These are phyloP conservation scores for Carallia brachiata DNA, from an alignment of 345 rosid species.

Conservation along the genomic window DNA sequence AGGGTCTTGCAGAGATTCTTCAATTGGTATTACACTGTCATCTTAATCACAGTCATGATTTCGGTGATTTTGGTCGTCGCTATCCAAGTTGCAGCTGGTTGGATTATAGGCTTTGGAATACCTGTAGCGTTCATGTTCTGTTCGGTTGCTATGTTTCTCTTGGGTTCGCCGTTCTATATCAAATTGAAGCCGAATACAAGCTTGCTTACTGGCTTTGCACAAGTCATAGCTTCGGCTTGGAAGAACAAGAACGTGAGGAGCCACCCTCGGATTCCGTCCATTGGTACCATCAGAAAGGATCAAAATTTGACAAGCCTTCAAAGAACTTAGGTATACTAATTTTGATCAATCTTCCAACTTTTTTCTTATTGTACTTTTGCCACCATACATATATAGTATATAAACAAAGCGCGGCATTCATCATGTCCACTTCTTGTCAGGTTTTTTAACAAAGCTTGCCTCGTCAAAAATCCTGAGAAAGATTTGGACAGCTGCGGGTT, in stretches of 20 bases:
- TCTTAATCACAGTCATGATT: conserved; percentile 37
- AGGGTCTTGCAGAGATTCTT: conserved; percentile 47
- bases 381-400: not conserved
- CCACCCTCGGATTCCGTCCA: conserved; percentile 23
- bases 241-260: conserved; percentile 31
- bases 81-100: conserved; percentile 43
- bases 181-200: conserved; percentile 39
- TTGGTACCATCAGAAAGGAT: conserved; percentile 29
- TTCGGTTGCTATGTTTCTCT: conserved; percentile 30
- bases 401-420: not conserved
- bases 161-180: conserved; percentile 44
- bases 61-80: conserved; percentile 40
- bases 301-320: conserved; percentile 38
- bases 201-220: conserved; percentile 43
- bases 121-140: conserved; percentile 47
- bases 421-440: conserved; percentile 12
- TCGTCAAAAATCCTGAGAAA: conserved; percentile 33
- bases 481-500: conserved; percentile 37
- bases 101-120: conserved; percentile 52
- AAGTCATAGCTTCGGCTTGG: conserved; percentile 38
- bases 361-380: not conserved
- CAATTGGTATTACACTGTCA: conserved; percentile 57
- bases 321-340: conserved; percentile 34
- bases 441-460: conserved; percentile 51
- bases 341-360: not conserved